Evolutionary conservation across 2,329 filamentous ascomycete species (phyloP).

Genomic region (Bipolaris sorokiniana): DNA sequence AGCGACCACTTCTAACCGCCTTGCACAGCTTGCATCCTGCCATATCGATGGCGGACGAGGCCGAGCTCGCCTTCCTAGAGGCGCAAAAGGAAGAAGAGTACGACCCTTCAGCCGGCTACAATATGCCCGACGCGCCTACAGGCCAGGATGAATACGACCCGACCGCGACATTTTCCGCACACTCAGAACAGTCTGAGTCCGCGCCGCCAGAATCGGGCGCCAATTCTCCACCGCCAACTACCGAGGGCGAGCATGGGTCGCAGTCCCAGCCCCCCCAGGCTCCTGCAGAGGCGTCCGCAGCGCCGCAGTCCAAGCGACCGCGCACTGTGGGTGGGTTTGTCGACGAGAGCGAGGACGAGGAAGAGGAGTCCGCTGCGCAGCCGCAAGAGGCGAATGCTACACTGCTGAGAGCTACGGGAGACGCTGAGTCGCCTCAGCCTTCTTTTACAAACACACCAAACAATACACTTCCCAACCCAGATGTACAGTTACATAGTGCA

Average conservation of each 20-base stretch:
- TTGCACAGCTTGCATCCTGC: slow-evolving; percentile 8
- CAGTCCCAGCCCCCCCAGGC: slow-evolving; percentile 29
- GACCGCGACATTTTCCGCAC: slow-evolving; percentile 31
- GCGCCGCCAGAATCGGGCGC: slow-evolving; percentile 36
- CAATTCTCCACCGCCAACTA: slow-evolving; percentile 34
- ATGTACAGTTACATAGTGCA: slow-evolving; percentile 67
- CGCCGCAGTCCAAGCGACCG: slow-evolving; percentile 51
- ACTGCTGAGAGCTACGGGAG: slow-evolving; percentile 56
- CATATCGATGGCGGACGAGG: slow-evolving; percentile 58
- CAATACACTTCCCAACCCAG: slow-evolving; percentile 60
- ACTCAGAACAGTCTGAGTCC: slow-evolving; percentile 36
- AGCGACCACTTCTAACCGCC: slow-evolving; percentile 18
- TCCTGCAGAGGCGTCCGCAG: slow-evolving; percentile 37
- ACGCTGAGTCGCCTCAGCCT: slow-evolving; percentile 59
- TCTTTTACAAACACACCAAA: slow-evolving; percentile 62
- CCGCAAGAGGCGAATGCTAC: slow-evolving; percentile 55
- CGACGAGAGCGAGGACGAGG: slow-evolving; percentile 67
- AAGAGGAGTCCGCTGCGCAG: slow-evolving; percentile 57
- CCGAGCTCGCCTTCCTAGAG: slow-evolving; percentile 60
- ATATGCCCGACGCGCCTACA: slow-evolving; percentile 53
- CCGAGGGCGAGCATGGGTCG: slow-evolving; percentile 30
- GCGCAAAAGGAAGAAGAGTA: slow-evolving; percentile 52
- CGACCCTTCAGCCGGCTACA: slow-evolving; percentile 49
- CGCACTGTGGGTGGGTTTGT: slow-evolving; percentile 67
- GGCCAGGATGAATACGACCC: slow-evolving; percentile 53